Evolutionary conservation across 108 stramenopile genomes (phyloP), one percentile per base, ranked within the genome.

Genomic region (Epithemia pelagica): DNA sequence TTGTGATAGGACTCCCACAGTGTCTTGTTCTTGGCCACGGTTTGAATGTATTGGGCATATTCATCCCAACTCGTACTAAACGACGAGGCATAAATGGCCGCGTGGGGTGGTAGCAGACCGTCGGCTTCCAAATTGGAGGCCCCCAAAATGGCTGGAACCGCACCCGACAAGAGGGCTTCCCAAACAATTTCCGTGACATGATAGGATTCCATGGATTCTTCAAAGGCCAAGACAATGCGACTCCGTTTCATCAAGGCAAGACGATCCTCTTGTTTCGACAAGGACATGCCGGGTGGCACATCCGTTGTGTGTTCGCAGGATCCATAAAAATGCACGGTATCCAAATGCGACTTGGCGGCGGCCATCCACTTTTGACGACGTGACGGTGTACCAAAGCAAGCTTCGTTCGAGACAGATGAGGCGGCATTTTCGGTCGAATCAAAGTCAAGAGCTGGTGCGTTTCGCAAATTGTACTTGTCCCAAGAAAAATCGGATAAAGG

Each of bases 161-260:
- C 68, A 15, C 91, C 88, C 30, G 87, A 73, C 26, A 72, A 28
- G 0, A 89, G 57, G 1, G 88, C 73, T 26, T 76, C 81, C 86
- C 86, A 92, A 2, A 86, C 58, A 52, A 80, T 75, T 26, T 82
- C 77, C 3, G 91, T 87, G 32, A 92, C 79, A 62, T 89, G 79
- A 67, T 92, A 87, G 37, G 85, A 77, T 26, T 71, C 69, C 5
- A 54, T 68, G 22, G 65, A 32, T 30, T 69, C 68, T 33, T 92
- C 91, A 37, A 84, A 84, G 22, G 82, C 82, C 54, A 92, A 68
- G 62, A 82, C 76, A 52, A 92, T 78, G 0, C 77, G 64, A 60
- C 87, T 82, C 51, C 79, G 76, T 52, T 72, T 68, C 74, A 82
- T 72, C 2, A 89, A 33, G 24, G 8, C 30, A 24, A 71, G 1